Evolutionary conservation across 352 stramenopile genomes (phyloP).

Genomic region (Pythium brassicae): DNA sequence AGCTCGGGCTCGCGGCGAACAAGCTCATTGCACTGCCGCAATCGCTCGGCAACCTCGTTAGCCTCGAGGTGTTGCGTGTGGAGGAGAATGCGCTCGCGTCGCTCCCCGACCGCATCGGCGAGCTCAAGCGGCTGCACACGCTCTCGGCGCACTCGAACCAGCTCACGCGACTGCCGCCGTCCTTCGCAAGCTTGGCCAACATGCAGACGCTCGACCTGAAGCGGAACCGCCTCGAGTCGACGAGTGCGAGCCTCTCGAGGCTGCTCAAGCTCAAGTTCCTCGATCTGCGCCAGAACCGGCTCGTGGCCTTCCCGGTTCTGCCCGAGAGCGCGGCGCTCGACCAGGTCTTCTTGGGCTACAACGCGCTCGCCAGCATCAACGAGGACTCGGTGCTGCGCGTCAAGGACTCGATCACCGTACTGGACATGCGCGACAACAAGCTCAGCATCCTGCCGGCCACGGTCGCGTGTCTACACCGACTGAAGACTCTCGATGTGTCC

Average conservation of each 20-base stretch:
- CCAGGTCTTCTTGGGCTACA: constrained; percentile 79
- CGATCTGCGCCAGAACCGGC: constrained; percentile 70
- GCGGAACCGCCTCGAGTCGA: constrained; percentile 64
- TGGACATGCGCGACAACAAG: constrained; percentile 85
- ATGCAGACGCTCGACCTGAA: constrained; percentile 73
- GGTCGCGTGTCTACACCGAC: constrained; percentile 45
- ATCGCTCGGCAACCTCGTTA: constrained; percentile 34
- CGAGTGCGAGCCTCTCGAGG: constrained; percentile 31
- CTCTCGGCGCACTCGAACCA: constrained; percentile 64
- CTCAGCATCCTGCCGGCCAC: constrained; percentile 44
- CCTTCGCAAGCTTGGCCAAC: constrained; percentile 37
- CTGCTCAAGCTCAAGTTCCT: constrained; percentile 56
- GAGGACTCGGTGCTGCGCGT: constrained; percentile 50
- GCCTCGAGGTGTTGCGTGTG: constrained; percentile 50
- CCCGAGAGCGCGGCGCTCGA: constrained; percentile 55
- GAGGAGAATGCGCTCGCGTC: constrained; percentile 57
- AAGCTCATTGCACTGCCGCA: constrained; percentile 56
- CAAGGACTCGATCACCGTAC: constrained; percentile 64
- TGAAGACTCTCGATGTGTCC: constrained; percentile 79
- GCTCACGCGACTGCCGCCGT: constrained; percentile 37
- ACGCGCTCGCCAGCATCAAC: constrained; percentile 51
- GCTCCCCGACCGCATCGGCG: constrained; percentile 50
- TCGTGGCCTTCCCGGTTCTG: constrained; percentile 56
- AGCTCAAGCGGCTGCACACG: constrained; percentile 50
- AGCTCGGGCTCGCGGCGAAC: constrained; percentile 58